phyloP scores from a whole-genome alignment of 1,284 basidiomycete species.

The Takashimella koratensis region DNA sequence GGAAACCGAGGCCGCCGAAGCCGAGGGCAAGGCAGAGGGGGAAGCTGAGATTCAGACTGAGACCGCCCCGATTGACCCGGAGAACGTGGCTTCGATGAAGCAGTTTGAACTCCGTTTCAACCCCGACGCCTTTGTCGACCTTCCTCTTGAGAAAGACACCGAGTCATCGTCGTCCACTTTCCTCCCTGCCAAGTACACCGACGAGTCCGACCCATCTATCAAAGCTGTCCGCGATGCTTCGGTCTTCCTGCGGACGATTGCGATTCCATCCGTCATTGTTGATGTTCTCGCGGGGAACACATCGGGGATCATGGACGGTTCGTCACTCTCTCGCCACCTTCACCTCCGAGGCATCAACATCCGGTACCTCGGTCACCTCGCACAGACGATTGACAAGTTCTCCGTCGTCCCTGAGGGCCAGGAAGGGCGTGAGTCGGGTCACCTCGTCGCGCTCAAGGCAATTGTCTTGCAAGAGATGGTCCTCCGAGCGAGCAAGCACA shows the following conservation, averaged over 20 bases:
- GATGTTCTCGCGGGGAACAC: slow-evolving; percentile 53
- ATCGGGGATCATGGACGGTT: slow-evolving; percentile 53
- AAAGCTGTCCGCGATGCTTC: slow-evolving; percentile 56
- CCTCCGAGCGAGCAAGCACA: slow-evolving; percentile 55
- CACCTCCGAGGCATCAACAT: slow-evolving; percentile 59
- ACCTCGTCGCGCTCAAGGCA: slow-evolving; percentile 43
- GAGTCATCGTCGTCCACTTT: slow-evolving; percentile 14
- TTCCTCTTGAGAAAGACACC: slow-evolving; percentile 31
- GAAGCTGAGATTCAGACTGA: slow-evolving; percentile 14
- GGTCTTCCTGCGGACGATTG: slow-evolving; percentile 52
- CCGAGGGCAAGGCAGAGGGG: slow-evolving; percentile 12
- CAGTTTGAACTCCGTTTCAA: slow-evolving; percentile 56
- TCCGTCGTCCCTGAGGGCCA: slow-evolving; percentile 38
- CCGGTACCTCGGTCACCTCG: slow-evolving; percentile 55
- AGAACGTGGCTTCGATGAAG: slow-evolving; percentile 29
- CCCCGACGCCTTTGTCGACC: slow-evolving; percentile 58
- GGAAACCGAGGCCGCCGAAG: slow-evolving; percentile 20
- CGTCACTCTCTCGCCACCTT: slow-evolving; percentile 52
- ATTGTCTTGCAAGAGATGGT: slow-evolving; percentile 57
- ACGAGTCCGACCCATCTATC: slow-evolving; percentile 53
- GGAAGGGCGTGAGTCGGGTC: slow-evolving; percentile 28
- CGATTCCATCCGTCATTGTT: slow-evolving; percentile 51
- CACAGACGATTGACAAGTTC: slow-evolving; percentile 49
- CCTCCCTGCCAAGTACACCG: slow-evolving; percentile 40
- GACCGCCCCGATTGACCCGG: slow-evolving; percentile 15